Evolutionary conservation across 192 early-diverging fungal genomes (phyloP).

Genomic region (Entomortierella beljakovae): DNA sequence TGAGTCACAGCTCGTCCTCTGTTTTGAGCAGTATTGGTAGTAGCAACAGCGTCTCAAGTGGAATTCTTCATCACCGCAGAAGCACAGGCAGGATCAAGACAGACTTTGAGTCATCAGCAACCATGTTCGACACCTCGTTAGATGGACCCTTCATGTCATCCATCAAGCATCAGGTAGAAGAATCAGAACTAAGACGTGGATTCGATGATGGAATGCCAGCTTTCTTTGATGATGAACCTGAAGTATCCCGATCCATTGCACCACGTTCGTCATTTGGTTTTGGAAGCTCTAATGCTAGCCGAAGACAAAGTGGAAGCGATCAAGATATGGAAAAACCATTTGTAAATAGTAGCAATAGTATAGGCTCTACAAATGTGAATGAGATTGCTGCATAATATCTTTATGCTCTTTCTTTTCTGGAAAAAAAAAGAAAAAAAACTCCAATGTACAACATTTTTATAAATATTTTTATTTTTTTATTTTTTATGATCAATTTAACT

Average conservation of each 20-base stretch:
- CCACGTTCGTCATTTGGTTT: neutral
- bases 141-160: conserved; percentile 18
- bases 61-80: conserved; percentile 23
- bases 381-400: conserved; percentile 7
- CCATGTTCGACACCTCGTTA: neutral
- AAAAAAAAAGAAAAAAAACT: neutral
- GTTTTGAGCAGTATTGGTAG: conserved; percentile 37
- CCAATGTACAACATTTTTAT: neutral
- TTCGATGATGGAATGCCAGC: conserved; percentile 50
- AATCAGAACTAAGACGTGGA: conserved; percentile 17
- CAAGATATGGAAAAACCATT: conserved; percentile 17
- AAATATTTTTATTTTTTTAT: too few relatives aligned
- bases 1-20: conserved; percentile 21
- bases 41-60: conserved; percentile 4
- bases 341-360: conserved; percentile 15
- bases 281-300: conserved; percentile 2
- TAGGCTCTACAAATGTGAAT: conserved; percentile 16
- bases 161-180: neutral
- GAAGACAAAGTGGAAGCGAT: conserved; percentile 15
- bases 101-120: conserved; percentile 1
- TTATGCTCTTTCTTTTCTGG: too few relatives aligned
- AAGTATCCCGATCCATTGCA: neutral
- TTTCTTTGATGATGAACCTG: conserved; percentile 32
- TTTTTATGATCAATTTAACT: too few relatives aligned
- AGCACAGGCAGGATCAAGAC: conserved; percentile 34